phyloP scores from a whole-genome alignment of 176 grass and related monocot genomes.

The Stipa capillata region DNA sequence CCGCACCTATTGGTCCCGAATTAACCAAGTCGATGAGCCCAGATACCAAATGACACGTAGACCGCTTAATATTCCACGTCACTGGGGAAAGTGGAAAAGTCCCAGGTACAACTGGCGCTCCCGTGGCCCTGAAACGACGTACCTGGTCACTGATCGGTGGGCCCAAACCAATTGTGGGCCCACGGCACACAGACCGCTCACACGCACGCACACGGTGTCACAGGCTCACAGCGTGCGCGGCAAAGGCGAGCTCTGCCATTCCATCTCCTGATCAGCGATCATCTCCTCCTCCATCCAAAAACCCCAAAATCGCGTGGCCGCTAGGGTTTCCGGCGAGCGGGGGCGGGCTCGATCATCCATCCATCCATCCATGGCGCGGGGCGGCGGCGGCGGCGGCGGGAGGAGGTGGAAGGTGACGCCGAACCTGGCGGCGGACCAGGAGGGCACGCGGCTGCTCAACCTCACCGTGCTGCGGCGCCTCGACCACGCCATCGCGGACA shows the following conservation, averaged over 20 bases:
- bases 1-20: no score
- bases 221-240: background rate
- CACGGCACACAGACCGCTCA: background rate
- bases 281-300: background rate
- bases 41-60: background rate
- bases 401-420: slow-evolving; percentile 37
- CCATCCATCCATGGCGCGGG: slow-evolving; percentile 25
- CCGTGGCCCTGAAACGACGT: background rate
- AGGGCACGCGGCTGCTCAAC: slow-evolving; percentile 60
- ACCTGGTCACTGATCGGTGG: background rate
- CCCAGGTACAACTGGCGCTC: background rate
- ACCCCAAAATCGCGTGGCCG: background rate
- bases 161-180: background rate
- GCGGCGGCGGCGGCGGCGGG: slow-evolving; percentile 16
- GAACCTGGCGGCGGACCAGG: slow-evolving; percentile 28
- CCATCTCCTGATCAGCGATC: background rate
- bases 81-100: background rate
- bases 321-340: slow-evolving; percentile 34
- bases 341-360: background rate
- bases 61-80: background rate
- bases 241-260: background rate
- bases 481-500: slow-evolving; percentile 56
- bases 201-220: background rate
- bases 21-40: background rate
- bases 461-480: slow-evolving; percentile 64